Conservation (phyloP, 1,284 basidiomycete species). For the Cystobasidium sp. region DNA sequence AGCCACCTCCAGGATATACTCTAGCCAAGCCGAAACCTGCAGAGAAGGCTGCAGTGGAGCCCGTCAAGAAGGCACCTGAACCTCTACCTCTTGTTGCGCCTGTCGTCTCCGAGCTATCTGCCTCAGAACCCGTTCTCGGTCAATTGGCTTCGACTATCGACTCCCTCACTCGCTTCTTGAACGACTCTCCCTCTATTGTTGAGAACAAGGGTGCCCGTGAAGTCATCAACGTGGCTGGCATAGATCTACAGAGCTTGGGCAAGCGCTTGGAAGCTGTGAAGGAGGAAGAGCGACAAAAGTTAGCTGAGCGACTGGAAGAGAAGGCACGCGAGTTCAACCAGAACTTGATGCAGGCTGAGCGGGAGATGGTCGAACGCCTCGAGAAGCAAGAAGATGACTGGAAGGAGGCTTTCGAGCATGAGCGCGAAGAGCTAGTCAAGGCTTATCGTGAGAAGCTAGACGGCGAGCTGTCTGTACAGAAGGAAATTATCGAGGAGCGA, state of each 20-base stretch:
- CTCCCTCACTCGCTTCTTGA: constrained; percentile 81
- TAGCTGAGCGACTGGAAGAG: constrained; percentile 79
- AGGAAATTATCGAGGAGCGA: constrained; percentile 89
- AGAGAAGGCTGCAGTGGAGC: constrained; percentile 30
- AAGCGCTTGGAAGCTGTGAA: constrained; percentile 78
- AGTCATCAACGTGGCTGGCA: constrained; percentile 66
- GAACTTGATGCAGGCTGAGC: constrained; percentile 80
- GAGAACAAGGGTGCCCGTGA: constrained; percentile 67
- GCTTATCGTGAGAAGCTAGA: constrained; percentile 86
- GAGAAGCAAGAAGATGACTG: constrained; percentile 85
- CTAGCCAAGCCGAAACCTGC: constrained; percentile 62
- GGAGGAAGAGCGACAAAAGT: constrained; percentile 74
- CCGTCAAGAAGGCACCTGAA: constrained; percentile 56
- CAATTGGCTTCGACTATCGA: constrained; percentile 94
- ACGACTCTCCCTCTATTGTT: constrained; percentile 65
- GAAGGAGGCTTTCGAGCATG: constrained; percentile 78
- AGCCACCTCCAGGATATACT: constrained; percentile 83
- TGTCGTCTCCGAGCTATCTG: constrained; percentile 71
- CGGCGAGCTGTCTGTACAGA: constrained; percentile 82
- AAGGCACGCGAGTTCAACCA: constrained; percentile 82
- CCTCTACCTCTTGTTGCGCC: constrained; percentile 80
- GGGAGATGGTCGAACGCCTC: constrained; percentile 80
- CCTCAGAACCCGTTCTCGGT: constrained; percentile 81
- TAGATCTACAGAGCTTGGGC: constrained; percentile 80
- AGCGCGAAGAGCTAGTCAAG: constrained; percentile 73